Percentiles rank a stretch among this genome's conserved stretches.
Conservation (phyloP, 768 basidiomycete genomes). For the Termitomyces sp. region DNA sequence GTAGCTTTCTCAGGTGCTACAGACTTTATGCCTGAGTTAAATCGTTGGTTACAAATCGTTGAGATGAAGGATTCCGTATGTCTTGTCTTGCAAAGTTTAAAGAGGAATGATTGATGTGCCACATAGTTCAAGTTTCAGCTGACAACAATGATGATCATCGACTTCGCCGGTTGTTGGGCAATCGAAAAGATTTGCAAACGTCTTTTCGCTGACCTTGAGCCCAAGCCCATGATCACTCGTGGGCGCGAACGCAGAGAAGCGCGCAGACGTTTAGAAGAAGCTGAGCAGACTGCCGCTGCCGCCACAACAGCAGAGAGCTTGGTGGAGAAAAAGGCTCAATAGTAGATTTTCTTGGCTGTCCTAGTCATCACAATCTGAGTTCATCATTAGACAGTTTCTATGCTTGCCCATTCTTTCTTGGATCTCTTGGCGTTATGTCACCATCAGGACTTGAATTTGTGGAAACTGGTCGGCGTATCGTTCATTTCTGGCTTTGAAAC, state of each 20-base stretch:
- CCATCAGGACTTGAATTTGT: neutral
- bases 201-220: constrained; percentile 84
- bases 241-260: constrained; percentile 78
- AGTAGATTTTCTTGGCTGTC: constrained; percentile 6
- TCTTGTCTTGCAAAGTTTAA: constrained; percentile 12
- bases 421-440: neutral
- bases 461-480: neutral
- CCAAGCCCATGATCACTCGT: constrained; percentile 77
- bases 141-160: constrained; percentile 76
- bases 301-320: constrained; percentile 2
- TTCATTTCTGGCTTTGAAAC: neutral
- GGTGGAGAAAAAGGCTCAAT: constrained; percentile 20
- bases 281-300: constrained; percentile 6
- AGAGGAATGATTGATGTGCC: neutral
- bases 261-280: constrained; percentile 40
- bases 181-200: constrained; percentile 81
- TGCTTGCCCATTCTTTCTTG: neutral
- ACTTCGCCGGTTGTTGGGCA: constrained; percentile 85
- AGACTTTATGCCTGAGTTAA: constrained; percentile 92
- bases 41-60: constrained; percentile 95
- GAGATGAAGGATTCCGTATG: constrained; percentile 78
- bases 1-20: constrained; percentile 94
- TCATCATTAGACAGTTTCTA: neutral
- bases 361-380: neutral
- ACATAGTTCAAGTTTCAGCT: constrained; percentile 78